These are phyloP conservation scores for Aspergillus sp. DNA, from an alignment of 2,329 filamentous ascomycete species.

Conservation along the genomic window DNA sequence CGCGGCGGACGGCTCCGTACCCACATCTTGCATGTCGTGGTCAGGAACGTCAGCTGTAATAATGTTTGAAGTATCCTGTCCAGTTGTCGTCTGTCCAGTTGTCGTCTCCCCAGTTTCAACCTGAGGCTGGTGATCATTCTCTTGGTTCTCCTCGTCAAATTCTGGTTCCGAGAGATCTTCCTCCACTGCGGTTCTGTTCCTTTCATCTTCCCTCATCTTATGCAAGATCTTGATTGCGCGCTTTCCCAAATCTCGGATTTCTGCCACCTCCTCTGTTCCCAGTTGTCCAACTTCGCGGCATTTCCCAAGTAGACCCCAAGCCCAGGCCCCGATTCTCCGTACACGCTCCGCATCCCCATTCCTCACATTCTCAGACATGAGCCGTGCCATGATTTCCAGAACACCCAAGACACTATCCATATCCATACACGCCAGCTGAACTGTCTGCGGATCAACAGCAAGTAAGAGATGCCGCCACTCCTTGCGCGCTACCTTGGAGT, in stretches of 20 bases:
- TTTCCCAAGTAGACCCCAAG: conserved; percentile 75
- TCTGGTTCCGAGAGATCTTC: conserved; percentile 19
- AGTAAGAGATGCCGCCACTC: conserved; percentile 49
- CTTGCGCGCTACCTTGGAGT: conserved; percentile 49
- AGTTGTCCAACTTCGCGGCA: conserved; percentile 71
- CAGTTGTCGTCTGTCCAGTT: not conserved
- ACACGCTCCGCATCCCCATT: conserved; percentile 56
- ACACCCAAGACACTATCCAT: conserved; percentile 63
- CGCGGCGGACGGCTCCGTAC: conserved; percentile 10
- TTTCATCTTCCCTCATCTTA: conserved; percentile 43
- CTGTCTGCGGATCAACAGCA: conserved; percentile 42
- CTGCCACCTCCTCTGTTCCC: conserved; percentile 68
- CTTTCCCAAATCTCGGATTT: conserved; percentile 74
- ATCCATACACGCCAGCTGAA: conserved; percentile 49
- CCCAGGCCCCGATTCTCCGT: conserved; percentile 71
- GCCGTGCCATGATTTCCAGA: conserved; percentile 53
- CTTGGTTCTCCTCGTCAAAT: conserved; percentile 5
- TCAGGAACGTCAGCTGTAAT: conserved; percentile 4
- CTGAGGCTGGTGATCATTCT: conserved; percentile 1
- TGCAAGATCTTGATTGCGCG: conserved; percentile 55
- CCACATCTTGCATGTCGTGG: conserved; percentile 12
- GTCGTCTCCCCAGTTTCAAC: conserved; percentile 1
- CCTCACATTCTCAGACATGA: conserved; percentile 62
- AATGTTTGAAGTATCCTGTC: not conserved
- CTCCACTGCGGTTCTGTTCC: conserved; percentile 27